Base-by-base conservation (phyloP, 768 basidiomycete species). In the Rickenella mellea region DNA sequence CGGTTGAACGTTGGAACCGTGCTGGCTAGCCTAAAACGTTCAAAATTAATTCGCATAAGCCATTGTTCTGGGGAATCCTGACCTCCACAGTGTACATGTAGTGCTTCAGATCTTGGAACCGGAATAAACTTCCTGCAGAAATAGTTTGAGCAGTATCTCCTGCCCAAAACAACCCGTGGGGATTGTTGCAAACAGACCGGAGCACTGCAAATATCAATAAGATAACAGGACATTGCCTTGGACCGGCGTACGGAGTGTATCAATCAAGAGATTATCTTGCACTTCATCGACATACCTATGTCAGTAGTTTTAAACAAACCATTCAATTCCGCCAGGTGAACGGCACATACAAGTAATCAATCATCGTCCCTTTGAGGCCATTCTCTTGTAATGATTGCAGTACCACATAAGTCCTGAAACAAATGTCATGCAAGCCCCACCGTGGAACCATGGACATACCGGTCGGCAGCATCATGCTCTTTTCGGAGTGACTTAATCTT, bases 121-220 rank as follows among this genome's bases (percentile, higher is more conserved):
- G 62, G 50, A 87, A 87, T 0, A 80, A 70, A 47, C 79, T 82
- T 2, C 83, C 84, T 0, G 73, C 70, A 0, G 80, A 76, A 27
- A 87, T 86, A 0, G 83, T 81, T 48, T 87, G 84, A 0, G 84
- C 82, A 0, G 84, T 85, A 52, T 87, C 84, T 0, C 85, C 84
- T 1, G 82, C 83, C 80, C 81, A 85, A 47, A 86, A 80, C 15
- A 84, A 57, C 0, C 83, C 83, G 39, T 81, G 62, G 0, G 73
- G 69, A 50, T 84, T 84, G 9, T 57, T 57, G 46, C 80, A 84
- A n/a, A 86, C 52, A 0, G 65, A 63, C 22, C 81, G 63, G 28
- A 86, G 56, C 4, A 86, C 83, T 85, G 42, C 26, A 17, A 15
- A 35, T 17, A 8, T 26, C 7, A 6, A n/a, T 22, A 37, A n/a